phyloP scores from a whole-genome alignment of 257 asterid genomes.

The Echium plantagineum region DNA sequence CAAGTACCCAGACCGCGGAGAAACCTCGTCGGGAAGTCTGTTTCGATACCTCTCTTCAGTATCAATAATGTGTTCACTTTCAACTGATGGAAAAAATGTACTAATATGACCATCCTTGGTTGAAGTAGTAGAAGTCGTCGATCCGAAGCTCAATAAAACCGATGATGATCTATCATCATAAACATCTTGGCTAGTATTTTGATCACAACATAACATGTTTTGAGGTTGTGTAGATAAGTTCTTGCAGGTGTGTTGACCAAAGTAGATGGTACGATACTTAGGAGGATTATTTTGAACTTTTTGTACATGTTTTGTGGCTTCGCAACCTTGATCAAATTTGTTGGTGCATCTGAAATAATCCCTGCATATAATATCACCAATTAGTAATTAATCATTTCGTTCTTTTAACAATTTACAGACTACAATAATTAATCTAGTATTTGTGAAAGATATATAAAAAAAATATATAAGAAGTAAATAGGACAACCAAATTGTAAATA shows the following conservation, averaged over 20 bases:
- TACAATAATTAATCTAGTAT: too few relatives aligned
- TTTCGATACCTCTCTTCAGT: too few relatives aligned
- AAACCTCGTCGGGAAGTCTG: too few relatives aligned
- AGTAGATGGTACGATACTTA: constrained; percentile 37
- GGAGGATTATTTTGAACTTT: constrained; percentile 41
- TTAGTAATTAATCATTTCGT: too few relatives aligned
- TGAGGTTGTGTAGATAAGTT: constrained; percentile 12
- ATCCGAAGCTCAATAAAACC: constrained; percentile 30
- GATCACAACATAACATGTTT: constrained; percentile 11
- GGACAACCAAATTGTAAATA: too few relatives aligned
- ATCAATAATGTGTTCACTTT: too few relatives aligned
- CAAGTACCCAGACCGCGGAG: too few relatives aligned
- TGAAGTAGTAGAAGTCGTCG: constrained; percentile 2
- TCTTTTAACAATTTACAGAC: too few relatives aligned
- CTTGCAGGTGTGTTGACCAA: constrained; percentile 44
- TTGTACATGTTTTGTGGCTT: constrained; percentile 59
- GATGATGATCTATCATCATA: constrained; percentile 23
- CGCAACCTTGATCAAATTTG: constrained; percentile 52
- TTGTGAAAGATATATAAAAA: too few relatives aligned
- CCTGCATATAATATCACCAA: constrained; percentile 21
- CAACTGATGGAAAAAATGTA: too few relatives aligned
- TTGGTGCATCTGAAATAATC: constrained; percentile 69
- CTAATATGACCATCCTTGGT: too few relatives aligned
- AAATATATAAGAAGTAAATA: too few relatives aligned
- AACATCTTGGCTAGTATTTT: neutral